Evolutionary conservation across 495 filamentous ascomycete species (phyloP), one percentile per base, ranked within the genome.

Genomic region (Podospora appendiculata): DNA sequence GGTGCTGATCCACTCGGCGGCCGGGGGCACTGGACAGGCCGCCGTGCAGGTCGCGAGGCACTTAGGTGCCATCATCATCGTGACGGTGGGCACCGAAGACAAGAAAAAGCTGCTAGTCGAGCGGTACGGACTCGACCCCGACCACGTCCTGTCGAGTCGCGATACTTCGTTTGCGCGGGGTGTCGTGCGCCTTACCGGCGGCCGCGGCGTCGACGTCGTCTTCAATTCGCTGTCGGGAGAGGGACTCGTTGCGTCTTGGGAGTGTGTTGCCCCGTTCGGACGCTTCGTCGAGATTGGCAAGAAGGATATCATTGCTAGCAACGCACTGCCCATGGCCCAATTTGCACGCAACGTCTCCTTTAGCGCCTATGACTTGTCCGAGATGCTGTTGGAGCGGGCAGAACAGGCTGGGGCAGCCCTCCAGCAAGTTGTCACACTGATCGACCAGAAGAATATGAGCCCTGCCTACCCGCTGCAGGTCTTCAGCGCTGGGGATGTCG

Each of bases 1-100:
- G 14, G 66, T 84, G 3, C 67, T 86, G 11, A 78, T 86, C 32
- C 79, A 84, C 52, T 69, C 68, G 0, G 82, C 70, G 11, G 62
- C 78, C 1, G 76, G 77, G 14, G 71, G 69, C 13, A 57, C 78
- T 0, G 81, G 79, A 32, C 74, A 79, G 48, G 74, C 75, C 8
- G 68, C 76, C 0, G 77, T 84, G 38, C 55, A 62, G 25, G 45
- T 84, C 1, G 72, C 76, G 0, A 61, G 75, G 45, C 43, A 56
- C 8, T 46, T 72, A 1, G 75, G 78, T 4, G 75, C 75, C 4
- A 63, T 71, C 18, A 65, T 84, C 17, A 82, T 72, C 55, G 70
- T 67, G 0, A 83, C 79, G 0, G 79, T 76, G 0, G 71, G 74
- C 0, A 65, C 66, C 0, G 35, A 54, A 0, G 67, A 67, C 0